Conservation (phyloP, 768 basidiomycete genomes). For the Pulveroboletus sp. region DNA sequence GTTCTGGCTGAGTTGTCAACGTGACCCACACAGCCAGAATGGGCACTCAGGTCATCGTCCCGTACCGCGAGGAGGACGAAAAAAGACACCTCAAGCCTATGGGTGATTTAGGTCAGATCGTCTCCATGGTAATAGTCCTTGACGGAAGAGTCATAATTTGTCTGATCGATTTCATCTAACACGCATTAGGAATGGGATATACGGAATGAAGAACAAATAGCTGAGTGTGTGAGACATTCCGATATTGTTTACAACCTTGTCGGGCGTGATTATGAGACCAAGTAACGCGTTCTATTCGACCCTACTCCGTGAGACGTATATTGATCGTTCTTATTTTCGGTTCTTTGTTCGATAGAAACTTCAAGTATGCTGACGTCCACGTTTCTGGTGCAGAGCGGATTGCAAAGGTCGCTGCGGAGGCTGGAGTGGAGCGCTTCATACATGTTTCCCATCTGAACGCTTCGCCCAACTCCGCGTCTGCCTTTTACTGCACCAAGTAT, state of each 20-base stretch:
- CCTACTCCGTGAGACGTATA: conserved; percentile 10
- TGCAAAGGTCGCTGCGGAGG: conserved; percentile 72
- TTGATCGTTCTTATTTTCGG: conserved; percentile 5
- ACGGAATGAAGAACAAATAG: conserved; percentile 84
- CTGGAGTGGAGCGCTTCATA: conserved; percentile 78
- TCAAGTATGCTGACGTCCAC: conserved; percentile 75
- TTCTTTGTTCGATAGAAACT: conserved; percentile 65
- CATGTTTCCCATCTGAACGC: conserved; percentile 97
- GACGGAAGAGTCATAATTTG: conserved; percentile 12
- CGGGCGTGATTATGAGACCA: conserved; percentile 92
- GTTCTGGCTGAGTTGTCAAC: not conserved
- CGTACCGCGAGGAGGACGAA: conserved; percentile 93
- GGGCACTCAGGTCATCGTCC: conserved; percentile 91
- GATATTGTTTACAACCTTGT: conserved; percentile 96
- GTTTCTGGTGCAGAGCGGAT: conserved; percentile 79
- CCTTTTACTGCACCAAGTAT: conserved; percentile 85
- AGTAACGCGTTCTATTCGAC: conserved; percentile 47
- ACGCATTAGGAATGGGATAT: conserved; percentile 87
- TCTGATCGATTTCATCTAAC: conserved; percentile 22
- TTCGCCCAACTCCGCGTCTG: conserved; percentile 66
- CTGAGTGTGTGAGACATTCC: conserved; percentile 90
- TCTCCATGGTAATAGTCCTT: conserved; percentile 68
- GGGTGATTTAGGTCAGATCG: conserved; percentile 96
- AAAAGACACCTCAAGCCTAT: conserved; percentile 85
- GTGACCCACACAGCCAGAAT: conserved; percentile 61